Base-by-base conservation (phyloP, 2,329 filamentous ascomycete species). In the Nothopassalora personata region DNA sequence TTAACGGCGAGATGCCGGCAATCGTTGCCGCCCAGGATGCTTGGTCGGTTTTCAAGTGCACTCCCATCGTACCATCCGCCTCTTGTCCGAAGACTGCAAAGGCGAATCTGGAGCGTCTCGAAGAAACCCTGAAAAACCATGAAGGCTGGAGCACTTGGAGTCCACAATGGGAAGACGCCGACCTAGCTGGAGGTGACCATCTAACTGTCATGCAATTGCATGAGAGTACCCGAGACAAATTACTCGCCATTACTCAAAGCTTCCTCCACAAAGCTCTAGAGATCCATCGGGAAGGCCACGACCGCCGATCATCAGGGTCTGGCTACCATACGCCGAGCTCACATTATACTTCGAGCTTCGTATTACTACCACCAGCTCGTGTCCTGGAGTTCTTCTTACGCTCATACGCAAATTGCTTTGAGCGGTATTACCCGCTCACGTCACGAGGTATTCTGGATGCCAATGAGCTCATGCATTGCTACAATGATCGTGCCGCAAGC, bases 251-350 rank as follows among this genome's bases (percentile, higher is more conserved):
- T 61, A 88, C 86, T 0, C 86, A 89, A 70, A 83, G 79, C 46
- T 89, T 88, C 69, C 75, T 89, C 8, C 84, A 88, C 72, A 89
- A 87, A 67, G 87, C 87, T 1, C 79, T 89, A 3, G 84, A 88
- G 13, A 87, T 86, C 47, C 86, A 89, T 70, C 80, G 82, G 50
- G 79, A 83, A 60, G 65, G 64, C 11, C 55, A 58, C 46, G 47
- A 49, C 11, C 52, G 61, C 57, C n/a, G 43, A 43, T 33, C 61
- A 23, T 31, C 56, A 18, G 11, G 23, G 7, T 63, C 57, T 58
- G 64, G 64, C 31, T 60, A 62, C 4, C 75, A 75, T 11, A 80
- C 79, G 46, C 72, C 77, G 7, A 77, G 73, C 33, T 79, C 82
- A 3, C 75, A 78, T 18, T 75, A 81, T 54, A 75, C 80, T 51